Conservation (phyloP, 768 basidiomycete species). For the Dacryopinax primogenitus region DNA sequence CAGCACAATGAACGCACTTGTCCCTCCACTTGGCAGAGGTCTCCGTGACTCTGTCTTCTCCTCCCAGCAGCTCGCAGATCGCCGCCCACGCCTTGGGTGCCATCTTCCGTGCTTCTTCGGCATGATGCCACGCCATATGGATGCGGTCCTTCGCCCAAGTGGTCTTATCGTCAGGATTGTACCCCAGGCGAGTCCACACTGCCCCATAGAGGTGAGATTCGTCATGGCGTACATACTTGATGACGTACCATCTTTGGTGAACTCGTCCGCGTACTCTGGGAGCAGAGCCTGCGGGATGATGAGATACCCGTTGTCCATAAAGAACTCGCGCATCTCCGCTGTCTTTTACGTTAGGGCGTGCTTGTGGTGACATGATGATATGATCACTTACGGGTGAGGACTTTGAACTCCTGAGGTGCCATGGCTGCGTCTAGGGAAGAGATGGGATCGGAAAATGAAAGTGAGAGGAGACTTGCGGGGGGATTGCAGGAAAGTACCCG, state of each 20-base stretch:
- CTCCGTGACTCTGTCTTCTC: constrained; percentile 42
- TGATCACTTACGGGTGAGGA: neutral
- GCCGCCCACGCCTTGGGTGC: constrained; percentile 47
- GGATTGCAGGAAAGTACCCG: too few species aligned
- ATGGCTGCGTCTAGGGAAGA: neutral
- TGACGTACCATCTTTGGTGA: constrained; percentile 29
- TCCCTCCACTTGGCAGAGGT: constrained; percentile 32
- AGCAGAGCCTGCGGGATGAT: constrained; percentile 43
- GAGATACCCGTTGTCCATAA: constrained; percentile 44
- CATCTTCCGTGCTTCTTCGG: constrained; percentile 38
- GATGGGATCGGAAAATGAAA: neutral
- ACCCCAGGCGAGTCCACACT: constrained; percentile 16
- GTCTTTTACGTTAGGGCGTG: too few species aligned
- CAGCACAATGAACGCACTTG: neutral
- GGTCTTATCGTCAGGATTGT: constrained; percentile 39
- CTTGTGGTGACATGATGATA: too few species aligned
- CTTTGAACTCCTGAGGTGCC: constrained; percentile 2
- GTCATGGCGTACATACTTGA: constrained; percentile 21
- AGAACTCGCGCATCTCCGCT: constrained; percentile 19
- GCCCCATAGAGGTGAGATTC: constrained; percentile 24
- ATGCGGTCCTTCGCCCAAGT: constrained; percentile 38
- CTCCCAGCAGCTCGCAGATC: constrained; percentile 48
- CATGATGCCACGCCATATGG: constrained; percentile 44
- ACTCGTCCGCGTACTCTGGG: constrained; percentile 38
- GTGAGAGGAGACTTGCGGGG: too few species aligned